These are phyloP conservation scores for Chenopodium berlandieri DNA, from an alignment of 148 eudicot genomes.

Conservation along the genomic window DNA sequence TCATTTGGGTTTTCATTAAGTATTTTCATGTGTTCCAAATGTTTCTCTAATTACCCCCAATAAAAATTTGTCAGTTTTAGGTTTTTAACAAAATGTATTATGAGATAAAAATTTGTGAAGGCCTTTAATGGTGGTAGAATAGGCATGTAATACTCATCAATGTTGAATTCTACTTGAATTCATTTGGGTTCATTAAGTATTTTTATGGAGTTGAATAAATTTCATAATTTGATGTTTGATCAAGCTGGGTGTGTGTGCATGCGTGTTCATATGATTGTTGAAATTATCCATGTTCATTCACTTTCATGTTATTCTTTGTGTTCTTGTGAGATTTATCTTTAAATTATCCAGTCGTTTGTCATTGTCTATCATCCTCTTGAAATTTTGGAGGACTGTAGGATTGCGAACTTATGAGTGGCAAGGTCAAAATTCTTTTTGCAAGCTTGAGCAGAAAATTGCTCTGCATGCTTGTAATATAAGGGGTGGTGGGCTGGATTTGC, in stretches of 20 bases:
- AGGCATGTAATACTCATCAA: neutral
- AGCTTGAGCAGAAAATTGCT: neutral
- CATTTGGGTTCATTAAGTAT: neutral
- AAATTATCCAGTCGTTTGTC: neutral
- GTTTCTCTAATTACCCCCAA: neutral
- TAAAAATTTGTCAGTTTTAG: neutral
- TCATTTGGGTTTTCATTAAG: neutral
- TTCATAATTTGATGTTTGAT: neutral
- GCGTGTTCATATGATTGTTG: neutral
- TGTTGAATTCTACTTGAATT: neutral
- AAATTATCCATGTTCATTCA: neutral
- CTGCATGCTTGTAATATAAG: neutral
- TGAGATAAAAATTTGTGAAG: neutral
- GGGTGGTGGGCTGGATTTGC: neutral
- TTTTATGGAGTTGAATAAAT: neutral
- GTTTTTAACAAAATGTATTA: neutral
- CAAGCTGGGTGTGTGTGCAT: neutral
- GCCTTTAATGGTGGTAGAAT: neutral
- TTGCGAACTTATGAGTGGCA: too few relatives aligned
- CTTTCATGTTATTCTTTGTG: neutral
- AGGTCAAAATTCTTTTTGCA: neutral
- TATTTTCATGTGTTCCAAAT: neutral
- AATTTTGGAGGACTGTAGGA: neutral
- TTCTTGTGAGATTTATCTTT: neutral
- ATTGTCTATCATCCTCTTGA: too few relatives aligned